Evolutionary conservation across 2,329 filamentous ascomycete genomes (phyloP), one percentile per base, ranked within the genome.

Genomic region (Pleoardoris graminearum): DNA sequence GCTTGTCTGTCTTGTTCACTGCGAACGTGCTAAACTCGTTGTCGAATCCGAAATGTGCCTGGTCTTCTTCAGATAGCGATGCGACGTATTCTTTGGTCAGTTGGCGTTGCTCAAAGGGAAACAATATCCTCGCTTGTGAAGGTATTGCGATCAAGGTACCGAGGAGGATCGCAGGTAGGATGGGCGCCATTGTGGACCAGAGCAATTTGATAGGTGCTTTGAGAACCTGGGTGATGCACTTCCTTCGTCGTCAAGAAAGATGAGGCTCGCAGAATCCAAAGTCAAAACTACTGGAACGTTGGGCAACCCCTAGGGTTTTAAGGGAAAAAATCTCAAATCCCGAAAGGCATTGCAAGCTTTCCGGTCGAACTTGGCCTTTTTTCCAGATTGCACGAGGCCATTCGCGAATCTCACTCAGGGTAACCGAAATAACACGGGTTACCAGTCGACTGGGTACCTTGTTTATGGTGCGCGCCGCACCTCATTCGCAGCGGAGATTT

Each of bases 71-170:
- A 4, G 63, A 53, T 8, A 67, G 48, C 2, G 57, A 61, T 4
- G 58, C 60, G 10, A 67, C 49, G 42, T 62, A 55, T 51, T 66
- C 60, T 38, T 57, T 49, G n/a, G 65, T 66, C 30, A 67, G 50
- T 45, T 67, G 65, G 14, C 51, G 46, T 46, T 52, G 38, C 53
- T 67, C 65, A 37, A 52, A 67, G 1, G 37, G 33, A 32, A 67
- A 67, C 6, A 67, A 50, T 5, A 46, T 56, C 21, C 55, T 50
- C 17, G 61, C 51, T 37, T 63, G 60, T 12, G 55, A 50, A 25
- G 53, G 48, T 4, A 35, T 25, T 1, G 55, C 48, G 7, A 63
- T 49, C 14, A 62, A 14, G 3, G 44, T 35, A 16, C 54, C 44
- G 6, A 64, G 41, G 8, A 67, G 32, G 8, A 62, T 22, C 14